phyloP scores from a whole-genome alignment of 2,329 filamentous ascomycete genomes.

The Penicillium sp. region DNA sequence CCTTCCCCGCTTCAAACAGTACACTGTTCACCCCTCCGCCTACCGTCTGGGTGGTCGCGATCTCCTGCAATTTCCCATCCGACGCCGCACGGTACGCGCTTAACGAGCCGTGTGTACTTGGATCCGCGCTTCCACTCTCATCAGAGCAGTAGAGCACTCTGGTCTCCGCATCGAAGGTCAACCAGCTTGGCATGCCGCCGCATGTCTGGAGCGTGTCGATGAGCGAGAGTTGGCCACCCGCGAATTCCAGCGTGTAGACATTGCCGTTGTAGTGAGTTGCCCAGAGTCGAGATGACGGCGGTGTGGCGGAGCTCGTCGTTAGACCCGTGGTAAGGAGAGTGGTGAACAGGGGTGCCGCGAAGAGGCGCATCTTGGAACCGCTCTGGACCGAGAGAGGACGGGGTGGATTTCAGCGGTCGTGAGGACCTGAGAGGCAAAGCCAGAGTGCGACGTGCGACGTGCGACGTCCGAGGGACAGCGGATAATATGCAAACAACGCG shows the following conservation, averaged over 20 bases:
- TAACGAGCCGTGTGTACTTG: slow-evolving; percentile 29
- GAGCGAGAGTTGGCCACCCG: slow-evolving; percentile 20
- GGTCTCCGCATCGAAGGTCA: slow-evolving; percentile 30
- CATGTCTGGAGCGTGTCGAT: slow-evolving; percentile 30
- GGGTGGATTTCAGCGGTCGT: no score
- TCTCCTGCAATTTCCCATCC: slow-evolving; percentile 23
- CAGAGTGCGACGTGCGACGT: no score
- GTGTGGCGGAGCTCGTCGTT: no score
- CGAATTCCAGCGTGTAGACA: slow-evolving; percentile 19
- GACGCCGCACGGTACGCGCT: slow-evolving; percentile 22
- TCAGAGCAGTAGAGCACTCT: slow-evolving; percentile 37
- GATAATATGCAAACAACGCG: no score
- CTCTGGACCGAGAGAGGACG: no score
- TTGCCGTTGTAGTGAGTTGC: slow-evolving; percentile 25
- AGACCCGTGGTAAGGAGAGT: no score
- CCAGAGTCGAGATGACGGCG: slow-evolving; percentile 15
- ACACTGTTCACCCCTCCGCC: slow-evolving; percentile 36
- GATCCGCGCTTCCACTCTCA: slow-evolving; percentile 27
- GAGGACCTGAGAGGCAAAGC: no score
- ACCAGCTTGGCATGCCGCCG: slow-evolving; percentile 38
- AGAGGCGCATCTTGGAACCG: no score
- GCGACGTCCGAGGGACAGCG: no score
- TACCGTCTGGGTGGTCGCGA: slow-evolving; percentile 23
- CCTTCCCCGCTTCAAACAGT: slow-evolving; percentile 28
- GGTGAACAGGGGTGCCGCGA: no score